These are phyloP conservation scores for Chrysanthemum seticuspe DNA, from an alignment of 129 eudicot genomes.

Conservation along the genomic window DNA sequence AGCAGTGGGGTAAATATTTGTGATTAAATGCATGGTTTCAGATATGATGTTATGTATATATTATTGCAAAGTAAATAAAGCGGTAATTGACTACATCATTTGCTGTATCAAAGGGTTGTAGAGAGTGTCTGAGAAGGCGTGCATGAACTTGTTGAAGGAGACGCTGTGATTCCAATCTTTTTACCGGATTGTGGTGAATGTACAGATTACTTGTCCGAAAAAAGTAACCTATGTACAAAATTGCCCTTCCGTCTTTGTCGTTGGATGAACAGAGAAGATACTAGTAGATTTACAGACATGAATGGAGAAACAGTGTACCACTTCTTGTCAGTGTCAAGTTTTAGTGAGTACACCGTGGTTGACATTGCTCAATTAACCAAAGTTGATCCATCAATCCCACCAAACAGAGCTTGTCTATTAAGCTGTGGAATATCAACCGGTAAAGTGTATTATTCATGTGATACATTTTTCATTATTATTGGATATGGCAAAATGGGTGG, in stretches of 20 bases:
- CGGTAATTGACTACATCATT: conserved; percentile 13
- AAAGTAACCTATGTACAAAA: conserved; percentile 80
- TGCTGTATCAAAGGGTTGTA: conserved; percentile 51
- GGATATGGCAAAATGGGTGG: too few species aligned
- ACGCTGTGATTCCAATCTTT: conserved; percentile 68
- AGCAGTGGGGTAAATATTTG: conserved; percentile 66
- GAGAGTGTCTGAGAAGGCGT: conserved; percentile 89
- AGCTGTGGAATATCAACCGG: conserved; percentile 94
- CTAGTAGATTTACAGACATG: conserved; percentile 85
- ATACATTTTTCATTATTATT: not conserved
- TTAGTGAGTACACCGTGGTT: conserved; percentile 82
- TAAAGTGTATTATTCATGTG: conserved; percentile 21
- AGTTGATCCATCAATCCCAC: conserved; percentile 65
- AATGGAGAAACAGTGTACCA: conserved; percentile 76
- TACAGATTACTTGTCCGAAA: conserved; percentile 60
- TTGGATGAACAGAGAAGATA: conserved; percentile 72
- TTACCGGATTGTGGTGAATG: conserved; percentile 83
- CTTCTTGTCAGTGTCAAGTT: conserved; percentile 64
- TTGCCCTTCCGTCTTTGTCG: conserved; percentile 58
- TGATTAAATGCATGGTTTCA: not conserved
- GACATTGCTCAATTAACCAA: conserved; percentile 66
- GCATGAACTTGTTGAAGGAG: conserved; percentile 61
- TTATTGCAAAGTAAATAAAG: not conserved
- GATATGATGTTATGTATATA: not conserved
- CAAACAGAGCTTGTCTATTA: conserved; percentile 80